Evolutionary conservation across 2,329 filamentous ascomycete species (phyloP), one percentile per base, ranked within the genome.

Genomic region (Cladophialophora yegresii): DNA sequence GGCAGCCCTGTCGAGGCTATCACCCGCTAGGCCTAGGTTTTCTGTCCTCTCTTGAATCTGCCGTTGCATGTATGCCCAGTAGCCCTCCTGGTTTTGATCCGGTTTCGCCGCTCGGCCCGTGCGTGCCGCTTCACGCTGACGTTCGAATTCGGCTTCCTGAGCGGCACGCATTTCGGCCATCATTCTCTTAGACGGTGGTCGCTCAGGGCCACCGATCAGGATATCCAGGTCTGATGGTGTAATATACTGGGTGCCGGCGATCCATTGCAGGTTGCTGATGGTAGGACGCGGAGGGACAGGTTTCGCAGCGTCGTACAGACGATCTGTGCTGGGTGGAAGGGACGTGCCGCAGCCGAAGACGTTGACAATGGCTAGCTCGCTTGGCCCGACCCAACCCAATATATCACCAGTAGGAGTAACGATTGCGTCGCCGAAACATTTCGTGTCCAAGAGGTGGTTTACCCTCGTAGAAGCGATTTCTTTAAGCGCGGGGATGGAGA

Each of bases 191-290:
- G 90, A 95, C 0, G 92, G 89, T 2, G 93, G 95, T 2, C 95
- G 86, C 72, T 95, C 89, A 1, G 92, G 88, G 0, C 93, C 93
- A 57, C 93, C 92, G 65, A 99, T 95, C 1, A 99, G 81, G 1
- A 96, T 78, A 73, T 98, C 95, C 73, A 99, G 87, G 72, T 99
- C 95, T 1, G 88, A 83, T 0, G 91, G 89, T 1, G 91, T 92
- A 53, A 99, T 85, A 71, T 96, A 90, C 76, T 97, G 93, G 1
- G 93, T 98, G 3, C 95, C 95, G 0, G 92, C 90, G 58, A 99
- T 92, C 95, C 95, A 99, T 77, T 98, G 92, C 43, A 99, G 78
- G 72, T 96, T 96, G 22, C 91, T 96, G 65, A 99, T 99, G 0
- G 92, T 96, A 0, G 95, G 95, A 1, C 95, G 87, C 12, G 91